Conservation (phyloP, 495 filamentous ascomycete species). For the Hypoxylon fuscum region DNA sequence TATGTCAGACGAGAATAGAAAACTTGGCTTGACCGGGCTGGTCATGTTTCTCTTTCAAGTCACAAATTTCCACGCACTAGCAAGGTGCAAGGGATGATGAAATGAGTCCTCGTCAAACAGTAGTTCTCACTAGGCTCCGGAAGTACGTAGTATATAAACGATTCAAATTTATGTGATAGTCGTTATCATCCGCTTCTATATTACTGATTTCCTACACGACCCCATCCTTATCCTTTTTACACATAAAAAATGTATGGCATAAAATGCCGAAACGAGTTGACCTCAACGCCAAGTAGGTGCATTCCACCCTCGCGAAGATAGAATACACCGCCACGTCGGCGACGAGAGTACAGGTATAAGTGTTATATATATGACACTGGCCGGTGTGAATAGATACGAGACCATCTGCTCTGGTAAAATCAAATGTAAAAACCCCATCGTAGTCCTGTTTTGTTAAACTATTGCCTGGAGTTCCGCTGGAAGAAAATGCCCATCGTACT, state of each 20-base stretch:
- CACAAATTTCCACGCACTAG: too few species aligned
- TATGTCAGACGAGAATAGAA: too few species aligned
- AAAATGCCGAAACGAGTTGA: conserved; percentile 18
- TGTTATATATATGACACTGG: conserved; percentile 16
- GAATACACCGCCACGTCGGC: conserved; percentile 6
- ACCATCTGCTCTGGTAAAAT: conserved; percentile 1
- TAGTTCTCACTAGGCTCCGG: too few species aligned
- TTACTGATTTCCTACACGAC: neutral
- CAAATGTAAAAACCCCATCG: neutral
- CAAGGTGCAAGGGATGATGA: too few species aligned
- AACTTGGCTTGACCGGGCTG: too few species aligned
- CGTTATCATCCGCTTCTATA: conserved; percentile 29
- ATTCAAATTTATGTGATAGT: too few species aligned
- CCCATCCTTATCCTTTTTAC: conserved; percentile 3
- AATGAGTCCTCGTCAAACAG: too few species aligned
- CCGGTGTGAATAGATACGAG: neutral
- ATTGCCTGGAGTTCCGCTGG: neutral
- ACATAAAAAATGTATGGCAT: conserved; percentile 31
- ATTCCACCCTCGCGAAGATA: neutral
- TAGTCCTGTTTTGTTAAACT: neutral
- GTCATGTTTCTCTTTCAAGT: too few species aligned
- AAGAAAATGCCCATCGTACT: neutral
- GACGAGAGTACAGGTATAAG: neutral
- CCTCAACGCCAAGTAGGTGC: conserved; percentile 7
- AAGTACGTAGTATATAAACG: too few species aligned